Base-by-base conservation (phyloP, 345 rosid species). In the Citrus unshiu region DNA sequence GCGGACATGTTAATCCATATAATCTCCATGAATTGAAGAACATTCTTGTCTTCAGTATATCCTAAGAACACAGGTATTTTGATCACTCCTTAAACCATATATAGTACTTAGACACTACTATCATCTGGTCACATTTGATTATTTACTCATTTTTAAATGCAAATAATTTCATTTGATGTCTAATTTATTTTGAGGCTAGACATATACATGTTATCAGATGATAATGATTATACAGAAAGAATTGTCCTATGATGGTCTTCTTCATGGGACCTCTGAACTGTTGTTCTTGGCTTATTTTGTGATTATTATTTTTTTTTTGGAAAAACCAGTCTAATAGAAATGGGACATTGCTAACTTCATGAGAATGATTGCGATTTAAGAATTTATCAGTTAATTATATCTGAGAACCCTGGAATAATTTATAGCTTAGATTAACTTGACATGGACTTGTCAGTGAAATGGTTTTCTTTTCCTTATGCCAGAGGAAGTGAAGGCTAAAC, bases 401-500 rank as follows among this genome's bases (percentile, higher is more conserved):
- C 35, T 72, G 73, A 30, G 68, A n/a, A 57, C 24, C 21, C 30
- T 57, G 30, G 12, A 56, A 54, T 32, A 32, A 72, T 32, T 56
- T 8, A 9, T 56, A 32, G 5, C 34, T 12, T 22, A 19, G 32
- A 18, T 6, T 54, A 2, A 51, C 19, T 34, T 57, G 54, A 2
- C 34, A 29, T 74, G 56, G 27, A 35, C 7, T 61, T 70, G 16
- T 37, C n/a, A 40, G 25, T 39, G 21, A 46, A 64, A 22, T 39
- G 27, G 25, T 43, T 40, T 58, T 68, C 68, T 64, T 73, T 34
- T 39, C 2, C 30, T 70, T 69, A 40, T 72, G 68, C 7, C 88
- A 95, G 99, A 93, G 85, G 89, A 83, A 34, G 93, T 95, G 87
- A 95, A 92, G 85, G 87, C 89, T 75, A 92, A 91, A 72, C 87